Evolutionary conservation across 225 moss, liverwort and hornwort species (phyloP).

Genomic region (Asterella californica): DNA sequence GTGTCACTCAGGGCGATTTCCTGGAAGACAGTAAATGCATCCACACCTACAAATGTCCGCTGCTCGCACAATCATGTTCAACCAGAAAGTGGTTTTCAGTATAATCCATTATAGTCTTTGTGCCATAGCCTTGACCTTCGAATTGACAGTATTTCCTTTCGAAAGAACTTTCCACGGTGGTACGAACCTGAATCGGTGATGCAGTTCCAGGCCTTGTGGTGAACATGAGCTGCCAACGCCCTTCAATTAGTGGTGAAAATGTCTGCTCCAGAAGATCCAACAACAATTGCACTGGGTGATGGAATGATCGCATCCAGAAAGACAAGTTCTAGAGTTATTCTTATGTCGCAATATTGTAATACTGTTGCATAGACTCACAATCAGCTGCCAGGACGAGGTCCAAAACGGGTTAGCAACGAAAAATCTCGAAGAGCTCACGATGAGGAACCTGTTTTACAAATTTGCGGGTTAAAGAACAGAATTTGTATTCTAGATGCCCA

Average conservation of each 20-base stretch:
- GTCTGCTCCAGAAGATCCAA: slow-evolving; percentile 46
- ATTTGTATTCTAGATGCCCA: not conserved
- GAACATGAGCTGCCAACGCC: slow-evolving; percentile 96
- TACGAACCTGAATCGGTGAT: slow-evolving; percentile 79
- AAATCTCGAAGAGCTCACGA: no score
- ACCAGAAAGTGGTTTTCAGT: not conserved
- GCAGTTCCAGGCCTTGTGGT: slow-evolving; percentile 92
- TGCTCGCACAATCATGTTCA: slow-evolving; percentile 30
- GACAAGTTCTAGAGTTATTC: not conserved
- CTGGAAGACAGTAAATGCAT: slow-evolving; percentile 84
- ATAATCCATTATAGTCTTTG: not conserved
- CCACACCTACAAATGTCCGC: slow-evolving; percentile 92
- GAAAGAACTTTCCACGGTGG: not conserved
- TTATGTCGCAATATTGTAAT: no score
- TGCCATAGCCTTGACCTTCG: not conserved
- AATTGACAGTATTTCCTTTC: not conserved
- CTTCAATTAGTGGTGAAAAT: slow-evolving; percentile 80
- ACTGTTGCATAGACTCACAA: not conserved
- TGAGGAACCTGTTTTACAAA: no score
- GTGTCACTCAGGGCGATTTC: slow-evolving; percentile 61
- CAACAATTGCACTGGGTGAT: not conserved
- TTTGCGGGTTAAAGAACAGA: not conserved
- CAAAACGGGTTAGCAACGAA: no score
- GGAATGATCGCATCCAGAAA: not conserved
- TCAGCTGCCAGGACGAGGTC: no score